Base-by-base conservation (phyloP, 2,329 filamentous ascomycete genomes). In the Chalara sp. region DNA sequence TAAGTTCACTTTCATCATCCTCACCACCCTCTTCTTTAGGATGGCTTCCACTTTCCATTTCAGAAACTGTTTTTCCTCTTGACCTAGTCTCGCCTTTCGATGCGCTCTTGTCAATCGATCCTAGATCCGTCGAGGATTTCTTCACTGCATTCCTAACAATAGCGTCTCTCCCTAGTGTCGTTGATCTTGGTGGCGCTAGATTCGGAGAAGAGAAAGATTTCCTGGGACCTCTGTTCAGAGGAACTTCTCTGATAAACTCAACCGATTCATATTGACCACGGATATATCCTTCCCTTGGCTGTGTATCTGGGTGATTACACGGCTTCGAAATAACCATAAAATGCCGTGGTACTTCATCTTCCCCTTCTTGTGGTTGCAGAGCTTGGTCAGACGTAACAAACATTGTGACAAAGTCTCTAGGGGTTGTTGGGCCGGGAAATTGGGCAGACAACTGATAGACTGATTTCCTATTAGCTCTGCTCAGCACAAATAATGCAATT, bases 311-410 rank as follows among this genome's bases (percentile, higher is more conserved):
- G 65, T 96, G 90, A 21, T 78, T 68, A 61, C 89, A 87, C 1
- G 92, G 92, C 66, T 87, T 90, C 2, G 90, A 96, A 3, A 96
- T 80, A 49, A 96, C 79, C 76, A 96, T 89, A 66, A 84, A 95
- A 62, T 91, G 86, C 55, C 87, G 73, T 6, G 81, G 80, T 37
- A 59, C 67, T 68, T 68, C 32, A 64, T 66, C 40, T 64, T 64
- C 43, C 11, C 39, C 47, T 13, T 54, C 55, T 40, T 59, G 53
- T 41, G 58, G 51, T 28, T 50, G 50, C 28, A 56, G 29, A 43
- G 61, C 58, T 52, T 63, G 56, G 65, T 63, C 53, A 44, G 84
- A 88, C 28, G 83, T 88, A 41, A 95, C 70, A 42, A 93, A 76
- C 53, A 95, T 70, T 5, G 87, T 86, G 47, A 96, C 81, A 66